Base-by-base conservation (phyloP, 495 filamentous ascomycete genomes). In the Sordaria brevicollis region DNA sequence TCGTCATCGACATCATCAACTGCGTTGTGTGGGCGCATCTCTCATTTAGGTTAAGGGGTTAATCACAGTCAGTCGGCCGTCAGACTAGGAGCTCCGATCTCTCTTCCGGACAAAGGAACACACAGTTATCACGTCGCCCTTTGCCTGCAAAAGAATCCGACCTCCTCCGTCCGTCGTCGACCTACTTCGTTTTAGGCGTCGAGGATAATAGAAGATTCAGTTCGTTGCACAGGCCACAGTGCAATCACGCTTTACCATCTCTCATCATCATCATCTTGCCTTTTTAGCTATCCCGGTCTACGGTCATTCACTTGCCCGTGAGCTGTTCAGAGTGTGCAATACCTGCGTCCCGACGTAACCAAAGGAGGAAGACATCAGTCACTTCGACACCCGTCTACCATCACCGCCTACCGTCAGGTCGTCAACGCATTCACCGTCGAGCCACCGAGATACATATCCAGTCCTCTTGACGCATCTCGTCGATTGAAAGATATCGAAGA, bases 21-120 rank as follows among this genome's bases (percentile, higher is more conserved):
- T 74, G 77, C 77, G 77, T 76, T 74, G 77, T 78, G 77, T 79
- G 77, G 75, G 76, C 77, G 76, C 77, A 77, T 75, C 77, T 77
- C 74, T 75, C 78, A 75, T 80, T 78, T 80, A 77, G 76, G 73
- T 70, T 72, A 71, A 76, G 71, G 69, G 72, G 65, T 77, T 76
- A 77, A 74, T 73, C 31, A 57, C 37, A 31, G 19, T 65, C 71
- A 66, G 77, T 75, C 76, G 77, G 71, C 65, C 67, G 69, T 71
- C 68, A 54, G 74, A 76, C 75, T n/a, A 70, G 76, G 74, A 74
- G 76, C 69, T 76, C 73, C 49, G 74, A 75, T 70, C 73, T n/a
- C 71, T 54, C 68, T 71, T 75, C 74, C 70, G 74, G 76, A 75
- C 74, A 75, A 77, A 73, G 74, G 76, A 75, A 69, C 71, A 66